phyloP scores from a whole-genome alignment of 2,329 filamentous ascomycete species.

The Mollisiaceae sp. region DNA sequence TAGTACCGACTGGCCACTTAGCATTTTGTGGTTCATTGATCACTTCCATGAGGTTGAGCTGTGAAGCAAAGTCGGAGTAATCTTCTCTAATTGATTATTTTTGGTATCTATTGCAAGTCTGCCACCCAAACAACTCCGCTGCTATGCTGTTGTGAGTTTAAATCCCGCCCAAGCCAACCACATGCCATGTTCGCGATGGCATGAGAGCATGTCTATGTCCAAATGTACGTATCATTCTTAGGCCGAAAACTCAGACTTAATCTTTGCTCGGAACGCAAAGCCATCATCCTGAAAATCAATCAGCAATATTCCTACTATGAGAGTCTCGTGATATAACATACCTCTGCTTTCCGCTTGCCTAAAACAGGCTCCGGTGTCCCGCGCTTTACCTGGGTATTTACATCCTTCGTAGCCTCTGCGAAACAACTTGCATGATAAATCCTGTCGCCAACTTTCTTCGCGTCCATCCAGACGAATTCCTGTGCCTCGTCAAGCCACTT shows the following conservation, averaged over 20 bases:
- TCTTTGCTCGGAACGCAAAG: slow-evolving; percentile 38
- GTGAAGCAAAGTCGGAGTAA: background rate
- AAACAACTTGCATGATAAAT: slow-evolving; percentile 93
- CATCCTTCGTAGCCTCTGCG: slow-evolving; percentile 76
- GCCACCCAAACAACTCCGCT: slow-evolving; percentile 24
- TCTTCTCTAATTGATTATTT: slow-evolving; percentile 15
- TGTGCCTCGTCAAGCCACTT: slow-evolving; percentile 92
- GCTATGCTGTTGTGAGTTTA: slow-evolving; percentile 22
- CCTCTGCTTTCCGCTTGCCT: slow-evolving; percentile 78
- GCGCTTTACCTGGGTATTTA: slow-evolving; percentile 51
- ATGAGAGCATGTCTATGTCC: background rate
- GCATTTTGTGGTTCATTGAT: background rate
- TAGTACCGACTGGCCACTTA: background rate
- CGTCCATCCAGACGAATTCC: slow-evolving; percentile 97
- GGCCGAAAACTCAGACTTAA: slow-evolving; percentile 38
- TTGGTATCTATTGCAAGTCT: slow-evolving; percentile 2
- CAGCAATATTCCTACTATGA: slow-evolving; percentile 5
- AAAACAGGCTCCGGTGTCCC: slow-evolving; percentile 68
- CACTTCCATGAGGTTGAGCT: background rate
- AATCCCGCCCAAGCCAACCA: slow-evolving; percentile 12
- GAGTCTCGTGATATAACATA: slow-evolving; percentile 33
- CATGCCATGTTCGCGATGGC: background rate
- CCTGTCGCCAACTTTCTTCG: slow-evolving; percentile 75
- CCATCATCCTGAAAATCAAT: slow-evolving; percentile 37
- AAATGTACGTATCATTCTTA: background rate